These are phyloP conservation scores for Tillandsia fasciculata DNA, from an alignment of 176 grass and related monocot species.

Conservation along the genomic window DNA sequence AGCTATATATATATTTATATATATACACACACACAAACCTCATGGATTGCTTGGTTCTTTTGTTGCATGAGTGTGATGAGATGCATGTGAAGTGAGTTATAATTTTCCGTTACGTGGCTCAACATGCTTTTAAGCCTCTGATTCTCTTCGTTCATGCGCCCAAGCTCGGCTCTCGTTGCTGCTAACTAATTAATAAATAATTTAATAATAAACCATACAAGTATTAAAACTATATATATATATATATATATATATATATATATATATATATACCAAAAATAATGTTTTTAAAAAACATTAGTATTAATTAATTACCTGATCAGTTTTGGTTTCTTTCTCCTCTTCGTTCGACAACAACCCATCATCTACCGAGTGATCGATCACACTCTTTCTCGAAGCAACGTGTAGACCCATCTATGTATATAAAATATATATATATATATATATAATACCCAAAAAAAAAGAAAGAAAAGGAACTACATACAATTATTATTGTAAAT, in stretches of 20 bases:
- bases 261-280: too few relatives aligned
- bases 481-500: neutral
- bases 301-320: slow-evolving; percentile 25
- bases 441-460: too few relatives aligned
- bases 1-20: neutral
- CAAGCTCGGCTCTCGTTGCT: slow-evolving; percentile 51
- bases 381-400: slow-evolving; percentile 51
- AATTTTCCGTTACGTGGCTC: slow-evolving; percentile 57
- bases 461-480: neutral
- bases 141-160: slow-evolving; percentile 84
- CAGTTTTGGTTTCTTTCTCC: slow-evolving; percentile 25
- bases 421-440: too few relatives aligned
- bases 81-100: slow-evolving; percentile 78
- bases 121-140: slow-evolving; percentile 63
- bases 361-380: slow-evolving; percentile 66
- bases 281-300: neutral
- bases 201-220: neutral
- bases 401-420: slow-evolving; percentile 8
- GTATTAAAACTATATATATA: neutral
- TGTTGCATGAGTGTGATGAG: slow-evolving; percentile 57
- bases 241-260: too few relatives aligned
- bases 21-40: slow-evolving; percentile 4
- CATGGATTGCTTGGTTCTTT: slow-evolving; percentile 22
- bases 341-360: slow-evolving; percentile 30
- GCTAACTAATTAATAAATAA: slow-evolving; percentile 29